Evolutionary conservation across 1,139 yeast genomes (phyloP), one percentile per base, ranked within the genome.

Genomic region (Blastobotrys indianensis): DNA sequence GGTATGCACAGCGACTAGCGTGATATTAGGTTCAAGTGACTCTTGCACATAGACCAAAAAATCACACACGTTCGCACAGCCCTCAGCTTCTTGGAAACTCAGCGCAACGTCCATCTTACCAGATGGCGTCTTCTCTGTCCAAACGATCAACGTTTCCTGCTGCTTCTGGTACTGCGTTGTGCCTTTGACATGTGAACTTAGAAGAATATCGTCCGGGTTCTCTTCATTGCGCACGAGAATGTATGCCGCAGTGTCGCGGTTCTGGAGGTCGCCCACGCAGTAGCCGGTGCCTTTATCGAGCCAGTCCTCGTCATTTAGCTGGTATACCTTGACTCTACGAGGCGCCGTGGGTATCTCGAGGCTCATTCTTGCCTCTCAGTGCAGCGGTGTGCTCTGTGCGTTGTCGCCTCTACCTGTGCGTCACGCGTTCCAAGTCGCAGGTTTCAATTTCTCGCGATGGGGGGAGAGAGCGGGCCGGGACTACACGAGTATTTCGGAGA

Each of bases 201-300:
- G 68, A 28, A 92, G 68, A 15, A 80, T 68, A 32, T 82, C 80
- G 3, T 74, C 69, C 2, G 77, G 69, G 53, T 82, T 74, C 20
- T 75, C 67, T 63, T 90, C 97, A 61, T 82, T 82, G 47, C 80
- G 72, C 17, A 92, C 97, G 12, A 82, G 62, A 30, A 48, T 41
- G 16, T 15, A 32, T 16, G 32, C 46, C 37, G 37, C 39, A 37
- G 15, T 31, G 10, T 47, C 46, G 12, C 37, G 39, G 25, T 20
- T 7, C 25, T 20, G 25, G 13, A 80, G 61, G 53, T 79, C 81
- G 3, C 97, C 97, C 37, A 76, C 74, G 59, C 96, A 88, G 62
- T 77, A 84, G 0, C 98, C 98, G 0, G 97, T 88, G 12, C 97
- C 98, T 46, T 85, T 79, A 62, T 90, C 97, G 39, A 81, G 72